phyloP scores from a whole-genome alignment of 164 flowering plant genomes.

The Taxillus chinensis region DNA sequence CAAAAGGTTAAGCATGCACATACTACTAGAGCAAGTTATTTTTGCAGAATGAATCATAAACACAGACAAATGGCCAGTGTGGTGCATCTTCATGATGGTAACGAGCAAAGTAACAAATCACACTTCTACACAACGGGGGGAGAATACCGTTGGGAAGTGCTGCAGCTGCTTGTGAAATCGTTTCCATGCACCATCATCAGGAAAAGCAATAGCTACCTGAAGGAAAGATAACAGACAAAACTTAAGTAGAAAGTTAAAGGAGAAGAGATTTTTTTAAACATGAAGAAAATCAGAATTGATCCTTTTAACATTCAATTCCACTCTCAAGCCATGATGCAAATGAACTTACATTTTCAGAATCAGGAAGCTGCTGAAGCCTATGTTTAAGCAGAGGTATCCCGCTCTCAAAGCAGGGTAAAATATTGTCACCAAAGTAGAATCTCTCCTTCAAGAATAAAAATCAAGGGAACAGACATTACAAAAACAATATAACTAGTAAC shows the following conservation, averaged over 20 bases:
- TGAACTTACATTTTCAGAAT: slow-evolving; percentile 79
- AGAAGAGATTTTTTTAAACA: no score
- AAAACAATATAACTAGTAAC: not conserved
- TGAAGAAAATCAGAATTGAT: no score
- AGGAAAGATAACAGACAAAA: not conserved
- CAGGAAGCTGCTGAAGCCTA: slow-evolving; percentile 90
- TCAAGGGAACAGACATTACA: not conserved
- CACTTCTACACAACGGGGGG: not conserved
- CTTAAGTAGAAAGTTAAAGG: no score
- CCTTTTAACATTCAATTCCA: not conserved
- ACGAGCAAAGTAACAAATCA: no score
- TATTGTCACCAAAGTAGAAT: slow-evolving; percentile 94
- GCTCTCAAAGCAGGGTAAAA: slow-evolving; percentile 95
- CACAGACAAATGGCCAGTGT: not conserved
- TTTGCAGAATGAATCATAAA: not conserved
- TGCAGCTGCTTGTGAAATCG: slow-evolving; percentile 94
- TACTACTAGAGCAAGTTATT: not conserved
- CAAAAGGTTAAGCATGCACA: slow-evolving; percentile 7
- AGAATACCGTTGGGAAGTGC: slow-evolving; percentile 82
- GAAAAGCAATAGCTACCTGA: slow-evolving; percentile 92
- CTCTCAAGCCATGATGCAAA: not conserved
- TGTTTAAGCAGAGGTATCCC: slow-evolving; percentile 85
- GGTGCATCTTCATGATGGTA: no score
- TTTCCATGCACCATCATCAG: slow-evolving; percentile 99
- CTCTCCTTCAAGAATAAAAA: slow-evolving; percentile 54